Evolutionary conservation across 805 yeast genomes (phyloP).

Genomic region (Saitoella complicata): DNA sequence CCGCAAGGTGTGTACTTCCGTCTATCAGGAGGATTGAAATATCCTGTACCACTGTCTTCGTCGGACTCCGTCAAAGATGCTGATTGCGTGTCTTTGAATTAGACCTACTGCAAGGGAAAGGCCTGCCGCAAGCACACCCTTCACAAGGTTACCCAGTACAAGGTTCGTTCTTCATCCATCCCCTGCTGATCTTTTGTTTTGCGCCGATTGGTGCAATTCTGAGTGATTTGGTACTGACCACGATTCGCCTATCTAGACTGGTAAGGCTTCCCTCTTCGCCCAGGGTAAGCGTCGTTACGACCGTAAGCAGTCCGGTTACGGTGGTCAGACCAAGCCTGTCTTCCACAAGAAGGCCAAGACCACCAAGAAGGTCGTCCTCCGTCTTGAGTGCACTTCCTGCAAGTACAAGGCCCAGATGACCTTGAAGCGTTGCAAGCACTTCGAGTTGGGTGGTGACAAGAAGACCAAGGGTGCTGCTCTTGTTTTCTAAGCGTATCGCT

Average conservation of each 20-base stretch:
- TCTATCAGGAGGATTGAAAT: too few species aligned
- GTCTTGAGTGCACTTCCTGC: conserved; percentile 97
- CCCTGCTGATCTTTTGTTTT: background rate
- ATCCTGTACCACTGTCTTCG: too few species aligned
- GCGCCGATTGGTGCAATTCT: background rate
- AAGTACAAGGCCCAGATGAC: conserved; percentile 97
- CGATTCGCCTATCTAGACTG: conserved; percentile 36
- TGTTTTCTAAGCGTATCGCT: conserved; percentile 59
- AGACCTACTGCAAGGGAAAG: conserved; percentile 98
- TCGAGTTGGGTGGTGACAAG: conserved; percentile 99
- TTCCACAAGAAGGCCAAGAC: conserved; percentile 99
- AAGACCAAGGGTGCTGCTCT: conserved; percentile 99
- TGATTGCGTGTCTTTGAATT: too few species aligned
- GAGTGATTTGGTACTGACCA: background rate
- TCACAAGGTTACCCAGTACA: conserved; percentile 99
- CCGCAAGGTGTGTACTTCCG: conserved; percentile 38
- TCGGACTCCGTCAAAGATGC: too few species aligned
- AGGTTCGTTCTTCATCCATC: conserved; percentile 21
- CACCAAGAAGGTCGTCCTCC: conserved; percentile 98
- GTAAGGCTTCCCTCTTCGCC: conserved; percentile 97
- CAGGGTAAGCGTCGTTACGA: conserved; percentile 99
- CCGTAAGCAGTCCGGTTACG: conserved; percentile 99
- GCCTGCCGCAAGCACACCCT: conserved; percentile 98
- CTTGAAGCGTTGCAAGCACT: conserved; percentile 99
- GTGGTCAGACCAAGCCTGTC: conserved; percentile 99